A percentile compares a stretch with the other conserved stretches of the same genome.
Conservation (phyloP, 2,329 filamentous ascomycete species). For the Chalara sp. region DNA sequence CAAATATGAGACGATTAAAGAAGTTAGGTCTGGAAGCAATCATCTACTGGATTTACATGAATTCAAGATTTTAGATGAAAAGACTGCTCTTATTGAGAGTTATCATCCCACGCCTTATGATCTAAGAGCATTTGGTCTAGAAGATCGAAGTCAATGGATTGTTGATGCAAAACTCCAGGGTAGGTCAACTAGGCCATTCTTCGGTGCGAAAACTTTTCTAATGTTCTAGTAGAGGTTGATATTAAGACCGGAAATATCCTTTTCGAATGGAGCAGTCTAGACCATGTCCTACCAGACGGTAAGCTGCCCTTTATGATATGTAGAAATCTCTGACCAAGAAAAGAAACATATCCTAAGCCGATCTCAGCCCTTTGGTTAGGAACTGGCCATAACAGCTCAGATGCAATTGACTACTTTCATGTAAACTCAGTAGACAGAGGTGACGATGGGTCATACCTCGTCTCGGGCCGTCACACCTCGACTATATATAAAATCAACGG, state of each 20-base stretch:
- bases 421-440: constrained; percentile 34
- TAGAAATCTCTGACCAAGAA: background rate
- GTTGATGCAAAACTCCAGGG: constrained; percentile 45
- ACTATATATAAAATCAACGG: constrained; percentile 41
- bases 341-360: constrained; percentile 39
- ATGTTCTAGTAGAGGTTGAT: constrained; percentile 9
- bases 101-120: constrained; percentile 43
- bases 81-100: constrained; percentile 46
- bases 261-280: constrained; percentile 53
- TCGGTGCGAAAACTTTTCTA: too few relatives aligned
- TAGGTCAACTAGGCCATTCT: too few relatives aligned
- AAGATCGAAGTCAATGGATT: constrained; percentile 46
- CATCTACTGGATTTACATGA: constrained; percentile 41
- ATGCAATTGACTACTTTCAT: constrained; percentile 33
- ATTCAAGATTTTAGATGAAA: constrained; percentile 45
- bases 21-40: constrained; percentile 44
- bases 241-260: constrained; percentile 43
- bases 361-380: constrained; percentile 35
- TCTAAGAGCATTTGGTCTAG: constrained; percentile 38
- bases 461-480: constrained; percentile 39
- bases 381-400: constrained; percentile 29
- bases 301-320: constrained; percentile 14
- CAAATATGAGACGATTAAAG: constrained; percentile 46
- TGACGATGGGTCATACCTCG: constrained; percentile 36
- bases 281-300: constrained; percentile 40